Evolutionary conservation across 2,329 filamentous ascomycete genomes (phyloP).

Genomic region (Neurospora crassa): DNA sequence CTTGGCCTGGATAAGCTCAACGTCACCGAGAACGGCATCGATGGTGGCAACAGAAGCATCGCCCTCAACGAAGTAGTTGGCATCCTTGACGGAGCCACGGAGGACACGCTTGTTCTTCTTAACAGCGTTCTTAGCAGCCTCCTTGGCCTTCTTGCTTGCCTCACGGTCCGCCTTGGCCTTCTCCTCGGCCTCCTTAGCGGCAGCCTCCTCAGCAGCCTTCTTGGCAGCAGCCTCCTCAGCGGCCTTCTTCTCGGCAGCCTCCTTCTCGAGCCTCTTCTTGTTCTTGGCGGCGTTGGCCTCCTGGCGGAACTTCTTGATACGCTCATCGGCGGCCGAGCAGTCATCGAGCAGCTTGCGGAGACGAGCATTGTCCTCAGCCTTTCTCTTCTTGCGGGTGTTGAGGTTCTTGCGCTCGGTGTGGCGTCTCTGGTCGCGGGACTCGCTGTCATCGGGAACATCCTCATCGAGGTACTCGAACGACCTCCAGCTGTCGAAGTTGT

Average conservation of each 20-base stretch:
- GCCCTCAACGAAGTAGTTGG: constrained; percentile 81
- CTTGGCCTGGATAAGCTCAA: constrained; percentile 79
- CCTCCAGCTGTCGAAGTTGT: constrained; percentile 98
- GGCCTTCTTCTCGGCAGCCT: constrained; percentile 81
- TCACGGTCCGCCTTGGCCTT: constrained; percentile 78
- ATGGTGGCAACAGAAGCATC: constrained; percentile 68
- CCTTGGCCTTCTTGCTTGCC: constrained; percentile 89
- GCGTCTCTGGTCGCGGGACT: constrained; percentile 97
- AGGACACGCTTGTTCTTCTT: constrained; percentile 99
- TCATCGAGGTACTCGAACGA: constrained; percentile 98
- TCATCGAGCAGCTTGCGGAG: constrained; percentile 87
- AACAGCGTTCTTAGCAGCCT: constrained; percentile 94
- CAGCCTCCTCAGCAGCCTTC: constrained; percentile 74
- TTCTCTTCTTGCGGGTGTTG: constrained; percentile 97
- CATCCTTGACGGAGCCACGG: constrained; percentile 88
- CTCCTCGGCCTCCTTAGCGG: constrained; percentile 75
- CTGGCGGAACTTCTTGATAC: constrained; percentile 95
- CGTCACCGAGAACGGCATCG: constrained; percentile 72
- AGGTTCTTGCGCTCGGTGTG: constrained; percentile 98
- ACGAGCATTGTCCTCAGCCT: constrained; percentile 92
- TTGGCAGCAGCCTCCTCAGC: constrained; percentile 76
- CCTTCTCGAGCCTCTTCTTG: constrained; percentile 83
- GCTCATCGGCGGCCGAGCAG: constrained; percentile 73
- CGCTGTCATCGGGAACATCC: constrained; percentile 96
- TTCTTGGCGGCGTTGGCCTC: constrained; percentile 90